Evolutionary conservation across 805 yeast genomes (phyloP), one percentile per base, ranked within the genome.

Genomic region (Zygosaccharomyces bailii): DNA sequence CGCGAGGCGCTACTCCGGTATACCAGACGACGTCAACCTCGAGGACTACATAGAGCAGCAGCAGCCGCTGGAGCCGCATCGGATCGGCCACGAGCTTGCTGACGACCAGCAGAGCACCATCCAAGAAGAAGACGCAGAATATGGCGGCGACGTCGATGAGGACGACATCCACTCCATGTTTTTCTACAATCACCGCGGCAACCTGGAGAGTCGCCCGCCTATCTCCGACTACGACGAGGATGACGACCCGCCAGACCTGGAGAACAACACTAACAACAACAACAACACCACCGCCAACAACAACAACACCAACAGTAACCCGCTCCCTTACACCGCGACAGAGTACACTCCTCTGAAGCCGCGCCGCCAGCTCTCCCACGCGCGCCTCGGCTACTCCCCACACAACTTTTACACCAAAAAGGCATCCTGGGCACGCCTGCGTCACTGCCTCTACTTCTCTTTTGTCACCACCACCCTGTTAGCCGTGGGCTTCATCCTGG

Each of bases 401-500:
- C 80, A 76, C 56, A 72, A 76, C 49, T 76, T 69, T 42, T 65
- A 62, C 45, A 67, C 66, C 2, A 61, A 57, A 24, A 61, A 55
- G 42, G 52, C 63, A 0, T 45, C 60, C 1, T 56, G 69, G 54
- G 61, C 61, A 13, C 59, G 55, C 16, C 42, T 70, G n/a, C 65
- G 61, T 34, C 64, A 62, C 38, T 61, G 64, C 31, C 42, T 70
- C 21, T 68, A 67, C 44, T 59, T 69, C 36, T 55, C 66, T 4
- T 53, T 66, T 10, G 55, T 68, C 20, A 66, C 68, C 9, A 52
- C 78, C 11, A 60, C 75, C 10, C 70, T 87, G n/a, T 63, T 86
- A 8, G 69, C 80, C 0, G 61, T 84, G 23, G 96, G 96, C 1
- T 88, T 91, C 57, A 70, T 85, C 4, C 72, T 83, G 56, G 98